phyloP scores from a whole-genome alignment of 352 stramenopile species.

The Phytophthora pseudosyringae region DNA sequence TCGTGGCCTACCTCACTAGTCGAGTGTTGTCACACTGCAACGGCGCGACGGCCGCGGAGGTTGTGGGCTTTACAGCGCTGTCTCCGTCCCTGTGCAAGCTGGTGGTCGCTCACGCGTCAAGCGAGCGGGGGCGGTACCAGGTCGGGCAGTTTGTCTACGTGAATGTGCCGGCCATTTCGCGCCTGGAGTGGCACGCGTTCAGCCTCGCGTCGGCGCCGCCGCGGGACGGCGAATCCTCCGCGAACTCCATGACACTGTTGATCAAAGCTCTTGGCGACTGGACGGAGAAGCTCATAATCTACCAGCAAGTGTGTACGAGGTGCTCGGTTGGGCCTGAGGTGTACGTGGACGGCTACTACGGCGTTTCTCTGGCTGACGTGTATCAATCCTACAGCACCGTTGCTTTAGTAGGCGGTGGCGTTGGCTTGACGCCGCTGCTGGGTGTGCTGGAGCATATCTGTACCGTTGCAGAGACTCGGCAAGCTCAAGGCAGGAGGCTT shows the following conservation, averaged over 20 bases:
- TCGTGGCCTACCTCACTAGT: slow-evolving; percentile 46
- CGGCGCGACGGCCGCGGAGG: slow-evolving; percentile 13
- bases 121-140: slow-evolving; percentile 23
- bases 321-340: slow-evolving; percentile 30
- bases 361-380: slow-evolving; percentile 31
- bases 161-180: slow-evolving; percentile 26
- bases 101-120: slow-evolving; percentile 21
- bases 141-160: slow-evolving; percentile 54
- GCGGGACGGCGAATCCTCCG: background rate
- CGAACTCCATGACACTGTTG: slow-evolving; percentile 43
- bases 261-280: slow-evolving; percentile 55
- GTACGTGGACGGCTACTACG: slow-evolving; percentile 64
- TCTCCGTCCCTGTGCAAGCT: slow-evolving; percentile 40
- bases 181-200: slow-evolving; percentile 46
- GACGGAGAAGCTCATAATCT: slow-evolving; percentile 45
- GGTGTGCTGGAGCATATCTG: slow-evolving; percentile 51
- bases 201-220: too few relatives aligned
- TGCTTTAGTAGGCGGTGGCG: slow-evolving; percentile 50
- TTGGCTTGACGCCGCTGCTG: slow-evolving; percentile 53
- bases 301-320: slow-evolving; percentile 32
- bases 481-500: slow-evolving; percentile 8
- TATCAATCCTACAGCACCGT: slow-evolving; percentile 47
- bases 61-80: slow-evolving; percentile 37
- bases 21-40: slow-evolving; percentile 43
- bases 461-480: slow-evolving; percentile 14